Evolutionary conservation across 768 basidiomycete genomes (phyloP), one percentile per base, ranked within the genome.

Genomic region (Leccinum subtestaceum): DNA sequence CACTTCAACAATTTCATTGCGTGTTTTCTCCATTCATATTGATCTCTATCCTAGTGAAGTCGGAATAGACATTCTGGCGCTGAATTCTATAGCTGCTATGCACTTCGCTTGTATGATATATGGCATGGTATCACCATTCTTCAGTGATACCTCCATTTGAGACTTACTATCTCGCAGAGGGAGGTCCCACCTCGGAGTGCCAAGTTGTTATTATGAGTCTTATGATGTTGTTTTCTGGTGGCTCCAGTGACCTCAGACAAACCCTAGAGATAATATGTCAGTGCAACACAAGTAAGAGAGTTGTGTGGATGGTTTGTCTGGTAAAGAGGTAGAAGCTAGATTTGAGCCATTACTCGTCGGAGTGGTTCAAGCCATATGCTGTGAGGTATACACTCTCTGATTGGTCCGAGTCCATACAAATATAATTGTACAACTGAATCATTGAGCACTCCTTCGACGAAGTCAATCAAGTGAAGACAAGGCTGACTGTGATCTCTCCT

Each of bases 401-500:
- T 31, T 31, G 10, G 29, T 31, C 29, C 29, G 29, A 31, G 29
- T 29, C 29, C 9, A 29, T 29, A 29, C 29, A 29, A 29, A 29
- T 29, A 29, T 1, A 29, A 29, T 29, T 29, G 27, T 29, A 29
- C 27, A 29, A 29, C 27, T 29, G 27, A 29, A 29, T 98, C 58
- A 95, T 98, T 65, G 96, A 99, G 71, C 96, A 98, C 71, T 98
- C 95, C 5, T 98, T 95, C 27, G 27, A 29, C 27, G 27, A 29
- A 29, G 27, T 29, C 29, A 29, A 29, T 29, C 0, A 29, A 0
- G 29, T 29, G 9, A 29, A 29, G 29, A 9, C 80, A 95, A 95
- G 75, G 95, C 97, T 40, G 97, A 99, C 69, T 94, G 95, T 2
- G 96, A 98, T 72, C 82, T 99, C 95, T 2, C 90, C 92, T 3